Base-by-base conservation (phyloP, 116 monocot genomes). In the Posidonia oceanica region DNA sequence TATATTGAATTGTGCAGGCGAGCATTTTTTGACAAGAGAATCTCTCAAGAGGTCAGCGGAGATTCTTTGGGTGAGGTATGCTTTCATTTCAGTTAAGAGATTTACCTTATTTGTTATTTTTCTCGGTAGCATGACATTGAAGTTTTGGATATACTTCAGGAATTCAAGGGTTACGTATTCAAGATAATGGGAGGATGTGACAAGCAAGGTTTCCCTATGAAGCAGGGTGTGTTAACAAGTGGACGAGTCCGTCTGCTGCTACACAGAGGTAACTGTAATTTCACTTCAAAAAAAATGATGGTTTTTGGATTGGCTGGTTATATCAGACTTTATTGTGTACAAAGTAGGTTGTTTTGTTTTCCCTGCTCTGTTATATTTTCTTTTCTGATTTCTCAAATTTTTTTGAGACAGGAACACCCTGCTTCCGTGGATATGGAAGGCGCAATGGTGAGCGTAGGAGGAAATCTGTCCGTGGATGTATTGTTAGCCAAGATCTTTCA, bases 131-230 rank as follows among this genome's bases (percentile, higher is more conserved):
- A 29, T 29, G 29, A 29, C 29, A 29, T 29, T 29, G 1, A 29
- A 29, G 29, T 29, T 29, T 29, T 29, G 29, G 29, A 29, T 29
- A 29, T 29, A 29, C 1, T 29, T 53, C 74, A 82, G 80, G 83
- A 86, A 56, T 86, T 83, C 69, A 86, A 80, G 68, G 82, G 82
- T 11, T 82, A 86, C 65, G 82, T 86, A 12, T 86, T 86, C 61
- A 86, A 86, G 51, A 86, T 86, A 39, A 86, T 72, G 18, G 86
- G 86, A n/a, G 86, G 80, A 23, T 86, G 86, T 16, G 83, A 86
- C 61, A 83, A 86, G 59, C 80, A 83, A 69, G 86, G 86, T 0
- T 86, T 86, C 51, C 86, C 86, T 52, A 80, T 86, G 83, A 83
- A 83, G 68, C 83, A 86, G 64, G 86, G 86, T 68, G 86, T 86